Evolutionary conservation across 345 rosid species (phyloP).

Genomic region (Diplotaxis tenuifolia): DNA sequence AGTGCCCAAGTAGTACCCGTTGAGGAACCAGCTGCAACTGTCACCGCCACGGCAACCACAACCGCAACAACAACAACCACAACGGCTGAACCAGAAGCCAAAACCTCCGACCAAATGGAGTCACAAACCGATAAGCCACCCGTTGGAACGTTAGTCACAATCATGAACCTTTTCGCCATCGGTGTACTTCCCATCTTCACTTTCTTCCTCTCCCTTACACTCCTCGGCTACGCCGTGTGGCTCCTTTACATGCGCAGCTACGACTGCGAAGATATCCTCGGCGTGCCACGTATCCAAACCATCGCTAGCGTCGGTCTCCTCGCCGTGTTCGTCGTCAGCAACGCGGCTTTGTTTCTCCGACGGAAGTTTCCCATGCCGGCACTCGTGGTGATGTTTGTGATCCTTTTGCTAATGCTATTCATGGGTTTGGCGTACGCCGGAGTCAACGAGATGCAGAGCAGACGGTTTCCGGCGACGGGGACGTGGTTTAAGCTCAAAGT

Average conservation of each 20-base stretch:
- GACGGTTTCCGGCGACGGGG: conserved; percentile 51
- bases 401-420: conserved; percentile 51
- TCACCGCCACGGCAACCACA: neutral
- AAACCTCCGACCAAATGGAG: conserved; percentile 35
- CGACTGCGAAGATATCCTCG: conserved; percentile 64
- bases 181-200: conserved; percentile 45
- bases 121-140: conserved; percentile 31
- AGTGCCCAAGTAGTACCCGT: conserved; percentile 29
- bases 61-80: conserved; percentile 11
- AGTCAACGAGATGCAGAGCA: conserved; percentile 48
- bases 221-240: conserved; percentile 62
- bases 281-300: conserved; percentile 52
- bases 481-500: conserved; percentile 57
- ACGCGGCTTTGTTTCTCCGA: conserved; percentile 40
- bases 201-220: conserved; percentile 56
- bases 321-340: conserved; percentile 47
- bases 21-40: conserved; percentile 18
- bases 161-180: conserved; percentile 33
- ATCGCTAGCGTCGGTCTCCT: conserved; percentile 50
- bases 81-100: conserved; percentile 12
- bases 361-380: conserved; percentile 49
- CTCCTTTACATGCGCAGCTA: conserved; percentile 67
- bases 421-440: conserved; percentile 65
- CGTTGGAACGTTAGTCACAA: conserved; percentile 8
- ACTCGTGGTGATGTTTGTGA: conserved; percentile 50